These are phyloP conservation scores for Elsinoe ampelina DNA, from an alignment of 2,329 filamentous ascomycete species.

Conservation along the genomic window DNA sequence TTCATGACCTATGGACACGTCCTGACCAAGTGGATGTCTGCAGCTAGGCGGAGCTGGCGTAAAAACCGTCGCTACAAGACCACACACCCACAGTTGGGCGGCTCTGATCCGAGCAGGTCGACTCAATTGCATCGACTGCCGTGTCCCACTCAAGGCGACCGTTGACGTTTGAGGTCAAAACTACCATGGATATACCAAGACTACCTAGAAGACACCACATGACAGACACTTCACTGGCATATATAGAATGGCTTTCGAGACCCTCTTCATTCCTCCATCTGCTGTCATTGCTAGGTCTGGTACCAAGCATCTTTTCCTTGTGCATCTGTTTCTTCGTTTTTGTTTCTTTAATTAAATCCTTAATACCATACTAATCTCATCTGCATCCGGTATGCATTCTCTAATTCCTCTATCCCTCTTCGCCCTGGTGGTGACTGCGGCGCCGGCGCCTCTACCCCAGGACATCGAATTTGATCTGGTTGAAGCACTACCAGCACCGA, in stretches of 20 bases:
- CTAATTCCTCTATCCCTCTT: conserved; percentile 1
- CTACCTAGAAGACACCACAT: background rate
- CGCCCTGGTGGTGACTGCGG: conserved; percentile 7
- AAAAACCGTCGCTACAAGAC: too few relatives aligned
- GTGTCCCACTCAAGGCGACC: background rate
- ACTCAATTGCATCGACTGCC: background rate
- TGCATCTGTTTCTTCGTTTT: background rate
- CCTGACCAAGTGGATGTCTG: too few relatives aligned
- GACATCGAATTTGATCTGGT: conserved; percentile 17
- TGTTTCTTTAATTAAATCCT: background rate
- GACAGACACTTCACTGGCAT: background rate
- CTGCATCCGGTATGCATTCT: conserved; percentile 14
- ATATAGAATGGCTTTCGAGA: background rate
- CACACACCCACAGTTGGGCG: too few relatives aligned
- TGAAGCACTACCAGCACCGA: conserved; percentile 14
- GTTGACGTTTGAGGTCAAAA: background rate
- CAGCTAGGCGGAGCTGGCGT: too few relatives aligned
- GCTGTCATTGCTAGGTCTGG: conserved; percentile 2
- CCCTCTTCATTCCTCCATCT: background rate
- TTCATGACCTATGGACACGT: too few relatives aligned
- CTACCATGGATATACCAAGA: background rate
- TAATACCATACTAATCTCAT: background rate
- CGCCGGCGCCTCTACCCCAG: conserved; percentile 14
- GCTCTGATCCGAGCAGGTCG: too few relatives aligned
- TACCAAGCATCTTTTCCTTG: background rate